phyloP scores from a whole-genome alignment of 768 basidiomycete species.

The Suillus bovinus region DNA sequence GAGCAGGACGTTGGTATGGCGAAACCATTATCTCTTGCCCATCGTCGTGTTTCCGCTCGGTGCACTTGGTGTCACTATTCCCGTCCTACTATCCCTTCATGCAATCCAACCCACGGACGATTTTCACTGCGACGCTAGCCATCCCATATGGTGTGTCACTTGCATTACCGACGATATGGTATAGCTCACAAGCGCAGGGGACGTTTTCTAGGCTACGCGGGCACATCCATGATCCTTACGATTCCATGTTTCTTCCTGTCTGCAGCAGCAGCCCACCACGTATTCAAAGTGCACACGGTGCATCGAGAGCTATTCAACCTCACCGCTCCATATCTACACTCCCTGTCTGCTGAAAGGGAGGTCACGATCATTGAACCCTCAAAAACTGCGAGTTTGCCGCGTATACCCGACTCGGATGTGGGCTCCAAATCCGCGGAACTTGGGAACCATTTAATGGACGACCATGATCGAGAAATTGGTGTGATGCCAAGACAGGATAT shows the following conservation, averaged over 20 bases:
- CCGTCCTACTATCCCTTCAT: constrained; percentile 43
- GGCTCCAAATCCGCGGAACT: constrained; percentile 1
- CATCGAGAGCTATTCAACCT: constrained; percentile 13
- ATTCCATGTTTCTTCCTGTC: constrained; percentile 56
- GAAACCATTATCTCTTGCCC: constrained; percentile 42
- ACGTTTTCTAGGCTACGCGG: constrained; percentile 65
- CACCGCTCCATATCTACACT: neutral
- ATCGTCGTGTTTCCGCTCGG: constrained; percentile 49
- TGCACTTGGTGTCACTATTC: constrained; percentile 43
- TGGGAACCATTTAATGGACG: neutral
- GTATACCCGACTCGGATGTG: constrained; percentile 21
- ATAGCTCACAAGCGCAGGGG: constrained; percentile 43
- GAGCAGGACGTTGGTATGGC: constrained; percentile 52
- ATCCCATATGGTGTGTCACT: constrained; percentile 54
- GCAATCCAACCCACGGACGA: constrained; percentile 49
- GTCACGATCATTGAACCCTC: constrained; percentile 12
- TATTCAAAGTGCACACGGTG: constrained; percentile 24
- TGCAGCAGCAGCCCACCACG: constrained; percentile 16
- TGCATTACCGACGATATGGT: constrained; percentile 2
- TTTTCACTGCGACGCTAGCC: constrained; percentile 59
- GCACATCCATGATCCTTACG: constrained; percentile 49
- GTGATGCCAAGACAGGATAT: neutral
- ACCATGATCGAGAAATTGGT: neutral
- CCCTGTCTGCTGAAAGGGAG: neutral
- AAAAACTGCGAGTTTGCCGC: constrained; percentile 19